Conservation (phyloP, 805 yeast genomes). For the Candida quercuum region DNA sequence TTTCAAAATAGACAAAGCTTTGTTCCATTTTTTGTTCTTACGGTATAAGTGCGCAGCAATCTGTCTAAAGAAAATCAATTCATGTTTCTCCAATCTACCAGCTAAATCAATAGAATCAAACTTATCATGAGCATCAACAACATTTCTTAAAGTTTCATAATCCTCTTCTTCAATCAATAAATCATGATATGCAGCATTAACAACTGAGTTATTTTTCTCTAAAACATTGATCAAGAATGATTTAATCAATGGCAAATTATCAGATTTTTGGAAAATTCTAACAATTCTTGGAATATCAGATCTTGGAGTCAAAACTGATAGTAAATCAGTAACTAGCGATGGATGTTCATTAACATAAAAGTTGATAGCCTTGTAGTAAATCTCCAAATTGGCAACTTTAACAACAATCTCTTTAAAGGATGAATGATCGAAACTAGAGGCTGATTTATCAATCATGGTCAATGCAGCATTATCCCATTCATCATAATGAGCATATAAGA, state of each 20-base stretch:
- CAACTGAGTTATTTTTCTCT: constrained; percentile 84
- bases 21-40: constrained; percentile 89
- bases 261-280: constrained; percentile 89
- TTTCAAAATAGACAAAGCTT: constrained; percentile 83
- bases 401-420: constrained; percentile 93
- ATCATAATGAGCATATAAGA: constrained; percentile 95
- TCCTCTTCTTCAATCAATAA: constrained; percentile 95
- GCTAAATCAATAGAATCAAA: constrained; percentile 92
- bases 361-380: constrained; percentile 94
- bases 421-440: constrained; percentile 87
- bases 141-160: constrained; percentile 79
- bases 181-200: constrained; percentile 93
- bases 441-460: constrained; percentile 92
- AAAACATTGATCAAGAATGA: constrained; percentile 91
- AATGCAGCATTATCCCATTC: constrained; percentile 99
- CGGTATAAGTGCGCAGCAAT: constrained; percentile 92
- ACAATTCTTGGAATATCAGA: constrained; percentile 93
- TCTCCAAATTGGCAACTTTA: constrained; percentile 93
- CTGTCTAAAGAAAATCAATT: constrained; percentile 87
- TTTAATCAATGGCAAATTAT: constrained; percentile 92
- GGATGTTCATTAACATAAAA: constrained; percentile 93
- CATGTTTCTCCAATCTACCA: constrained; percentile 86
- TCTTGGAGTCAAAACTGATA: constrained; percentile 80
- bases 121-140: constrained; percentile 85
- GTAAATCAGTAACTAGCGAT: constrained; percentile 77